Evolutionary conservation across 768 basidiomycete genomes (phyloP), one percentile per base, ranked within the genome.

Genomic region (Dacryopinax spathularia): DNA sequence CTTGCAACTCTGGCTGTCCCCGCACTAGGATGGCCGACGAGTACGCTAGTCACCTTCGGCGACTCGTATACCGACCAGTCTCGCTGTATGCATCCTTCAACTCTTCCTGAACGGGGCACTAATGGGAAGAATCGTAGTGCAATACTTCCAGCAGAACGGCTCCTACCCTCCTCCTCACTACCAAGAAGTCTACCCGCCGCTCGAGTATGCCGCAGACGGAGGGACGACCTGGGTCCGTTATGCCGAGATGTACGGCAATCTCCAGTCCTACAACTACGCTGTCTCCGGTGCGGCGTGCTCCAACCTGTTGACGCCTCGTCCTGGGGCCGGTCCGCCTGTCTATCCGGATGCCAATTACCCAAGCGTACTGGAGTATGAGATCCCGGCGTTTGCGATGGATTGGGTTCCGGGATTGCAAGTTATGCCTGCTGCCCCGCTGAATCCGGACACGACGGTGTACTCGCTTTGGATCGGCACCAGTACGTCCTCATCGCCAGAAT

Each of bases 41-140:
- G 10, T 9, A 80, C 81, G 64, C 76, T 86, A 15, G 85, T 84
- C 62, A 84, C 84, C 0, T 87, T 87, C 63, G 85, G 85, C 2
- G 85, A 86, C 72, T 82, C 80, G 60, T 85, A 84, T 68, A 83
- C 83, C 0, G 85, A 86, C 64, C 48, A 56, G 31, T 56, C 48
- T 7, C 48, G 48, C 31, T 29, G 48, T 56, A 29, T 9, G 48
- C 31, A 13, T 29, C 48, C 7, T 9, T 29, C 5, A 5, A 56
- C 22, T 29, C 48, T 3, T 18, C 48, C 15, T 7, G n/a, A n/a
- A n/a, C n/a, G n/a, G n/a, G n/a, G n/a, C n/a, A n/a, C n/a, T n/a
- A n/a, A n/a, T n/a, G n/a, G n/a, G 3, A 12, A 12, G 5, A 13
- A 9, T 29, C 20, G 5, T 18, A 56, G 48, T 56, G 25, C 48